Base-by-base conservation (phyloP, 306 rosid species). In the Vigna nakashimae region DNA sequence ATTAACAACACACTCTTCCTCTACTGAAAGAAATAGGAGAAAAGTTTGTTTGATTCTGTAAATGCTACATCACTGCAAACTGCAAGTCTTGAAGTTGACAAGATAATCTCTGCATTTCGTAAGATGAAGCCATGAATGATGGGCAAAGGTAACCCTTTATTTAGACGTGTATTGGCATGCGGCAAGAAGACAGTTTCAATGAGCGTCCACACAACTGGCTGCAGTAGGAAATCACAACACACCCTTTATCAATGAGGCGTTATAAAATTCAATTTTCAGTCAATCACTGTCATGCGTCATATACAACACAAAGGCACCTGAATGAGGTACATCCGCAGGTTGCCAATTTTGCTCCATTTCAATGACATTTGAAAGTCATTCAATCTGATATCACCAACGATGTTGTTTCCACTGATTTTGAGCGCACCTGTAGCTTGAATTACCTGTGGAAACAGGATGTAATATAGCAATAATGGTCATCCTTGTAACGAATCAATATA, bases 271-370 rank as follows among this genome's bases (percentile, higher is more conserved):
- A 40, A 20, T 71, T 48, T 24, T 26, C 7, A 24, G 45, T 16
- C 57, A 55, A 38, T 16, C 57, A 55, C 20, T 65, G 48, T 49
- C 60, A 6, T 43, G 24, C 24, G n/a, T 42, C 50, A 28, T 38
- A 52, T 16, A n/a, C 14, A 73, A 72, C 24, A 53, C 9, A 53
- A 52, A 75, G 56, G 22, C 65, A 94, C 98, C 97, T 92, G 97
- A 83, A 91, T 86, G 64, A 95, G 86, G 87, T 84, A 84, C 88
- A 91, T 82, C 75, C 84, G 87, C 75, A 92, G 92, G 75, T 86
- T 89, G 36, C 98, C 97, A 66, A 95, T 64, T 42, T 88, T 84
- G 86, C 96, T 95, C 98, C 98, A 95, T 84, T 89, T 89, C 88
- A 91, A 80, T 42, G 89, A 83, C 97, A 95, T 95, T 57, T 86